These are phyloP conservation scores for Fusarium sambucinum DNA, from an alignment of 2,329 filamentous ascomycete genomes.

Conservation along the genomic window DNA sequence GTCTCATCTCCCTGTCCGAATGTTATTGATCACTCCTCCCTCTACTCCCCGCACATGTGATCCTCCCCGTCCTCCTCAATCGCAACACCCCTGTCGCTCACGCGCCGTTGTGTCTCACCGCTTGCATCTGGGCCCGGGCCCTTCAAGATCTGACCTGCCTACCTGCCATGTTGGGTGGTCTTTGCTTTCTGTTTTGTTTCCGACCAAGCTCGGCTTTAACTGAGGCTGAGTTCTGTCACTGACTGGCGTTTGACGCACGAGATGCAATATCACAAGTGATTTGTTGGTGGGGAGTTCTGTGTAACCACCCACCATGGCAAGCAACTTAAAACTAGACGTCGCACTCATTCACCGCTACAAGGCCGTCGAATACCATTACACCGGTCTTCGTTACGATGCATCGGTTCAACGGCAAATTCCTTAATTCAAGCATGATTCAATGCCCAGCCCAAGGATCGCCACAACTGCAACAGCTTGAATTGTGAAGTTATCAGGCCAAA, in stretches of 20 bases:
- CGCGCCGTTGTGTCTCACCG: slow-evolving; percentile 39
- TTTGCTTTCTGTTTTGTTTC: slow-evolving; percentile 3
- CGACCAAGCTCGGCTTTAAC: slow-evolving; percentile 5
- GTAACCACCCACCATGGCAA: background rate
- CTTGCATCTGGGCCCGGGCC: slow-evolving; percentile 5
- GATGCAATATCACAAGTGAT: slow-evolving; percentile 4
- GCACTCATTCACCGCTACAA: background rate
- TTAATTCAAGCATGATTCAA: background rate
- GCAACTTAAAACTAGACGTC: background rate
- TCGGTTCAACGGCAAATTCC: background rate
- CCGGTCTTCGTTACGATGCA: background rate
- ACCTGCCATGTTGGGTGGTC: background rate
- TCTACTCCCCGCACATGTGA: slow-evolving; percentile 1
- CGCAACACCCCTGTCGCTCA: slow-evolving; percentile 15
- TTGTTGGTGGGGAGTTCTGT: background rate
- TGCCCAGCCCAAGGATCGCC: background rate
- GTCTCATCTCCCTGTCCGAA: slow-evolving; percentile 1
- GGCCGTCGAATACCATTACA: background rate
- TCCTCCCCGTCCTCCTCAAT: slow-evolving; percentile 1
- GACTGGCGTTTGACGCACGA: slow-evolving; percentile 12
- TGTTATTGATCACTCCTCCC: background rate
- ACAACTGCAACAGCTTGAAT: background rate
- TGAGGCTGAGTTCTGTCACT: slow-evolving; percentile 16
- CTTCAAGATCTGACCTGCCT: background rate
- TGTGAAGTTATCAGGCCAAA: background rate